Evolutionary conservation across 345 rosid genomes (phyloP).

Genomic region (Cardiospermum halicacabum): DNA sequence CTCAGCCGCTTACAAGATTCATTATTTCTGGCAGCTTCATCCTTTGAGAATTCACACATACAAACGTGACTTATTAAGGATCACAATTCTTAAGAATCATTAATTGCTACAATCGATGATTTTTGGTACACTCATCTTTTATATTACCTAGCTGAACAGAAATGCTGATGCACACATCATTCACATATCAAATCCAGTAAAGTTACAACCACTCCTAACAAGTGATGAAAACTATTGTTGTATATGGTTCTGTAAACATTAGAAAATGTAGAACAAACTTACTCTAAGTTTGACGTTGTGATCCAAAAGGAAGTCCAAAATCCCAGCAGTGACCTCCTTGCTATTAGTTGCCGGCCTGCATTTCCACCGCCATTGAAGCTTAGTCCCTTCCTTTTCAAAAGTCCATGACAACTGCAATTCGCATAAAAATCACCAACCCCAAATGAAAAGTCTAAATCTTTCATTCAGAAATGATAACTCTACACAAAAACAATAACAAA

Average conservation of each 20-base stretch:
- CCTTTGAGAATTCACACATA: too few species aligned
- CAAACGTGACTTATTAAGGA: not conserved
- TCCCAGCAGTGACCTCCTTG: slow-evolving; percentile 44
- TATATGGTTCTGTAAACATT: not conserved
- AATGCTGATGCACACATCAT: not conserved
- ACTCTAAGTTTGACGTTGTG: slow-evolving; percentile 79
- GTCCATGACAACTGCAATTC: slow-evolving; percentile 76
- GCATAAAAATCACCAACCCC: not conserved
- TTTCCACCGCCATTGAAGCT: slow-evolving; percentile 92
- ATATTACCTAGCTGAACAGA: not conserved
- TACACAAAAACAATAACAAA: not conserved
- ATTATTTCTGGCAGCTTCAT: slow-evolving; percentile 64
- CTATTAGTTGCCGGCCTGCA: slow-evolving; percentile 49
- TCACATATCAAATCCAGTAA: not conserved
- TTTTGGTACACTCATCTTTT: not conserved
- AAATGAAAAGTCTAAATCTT: not conserved
- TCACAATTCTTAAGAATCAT: not conserved
- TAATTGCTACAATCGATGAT: not conserved
- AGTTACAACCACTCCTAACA: not conserved
- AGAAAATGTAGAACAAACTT: slow-evolving; percentile 1
- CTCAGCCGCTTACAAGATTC: slow-evolving; percentile 58
- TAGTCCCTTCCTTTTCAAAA: slow-evolving; percentile 84
- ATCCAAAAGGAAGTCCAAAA: slow-evolving; percentile 87
- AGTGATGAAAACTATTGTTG: not conserved
- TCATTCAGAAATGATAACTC: not conserved